Evolutionary conservation across 2,329 filamentous ascomycete species (phyloP).

Genomic region (Coleophoma eucalyptorum): DNA sequence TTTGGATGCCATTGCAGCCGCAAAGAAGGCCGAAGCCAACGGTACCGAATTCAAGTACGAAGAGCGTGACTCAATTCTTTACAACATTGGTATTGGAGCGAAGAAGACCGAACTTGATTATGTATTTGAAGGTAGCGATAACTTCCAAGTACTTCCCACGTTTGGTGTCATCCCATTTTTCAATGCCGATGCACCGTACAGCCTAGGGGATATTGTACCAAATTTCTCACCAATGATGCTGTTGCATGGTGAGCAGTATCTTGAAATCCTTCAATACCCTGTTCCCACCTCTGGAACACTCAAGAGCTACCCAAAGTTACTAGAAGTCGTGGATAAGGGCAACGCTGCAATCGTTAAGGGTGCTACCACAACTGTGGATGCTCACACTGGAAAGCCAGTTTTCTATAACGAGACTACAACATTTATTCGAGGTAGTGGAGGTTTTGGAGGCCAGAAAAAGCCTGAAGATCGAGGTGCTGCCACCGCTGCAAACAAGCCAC

Average conservation of each 20-base stretch:
- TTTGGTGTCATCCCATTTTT: constrained; percentile 96
- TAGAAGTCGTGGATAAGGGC: constrained; percentile 97
- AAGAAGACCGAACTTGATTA: constrained; percentile 85
- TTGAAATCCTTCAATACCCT: constrained; percentile 89
- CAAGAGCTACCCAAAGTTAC: constrained; percentile 70
- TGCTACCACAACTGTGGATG: constrained; percentile 79
- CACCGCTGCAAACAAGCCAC: constrained; percentile 75
- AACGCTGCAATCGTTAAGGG: constrained; percentile 79
- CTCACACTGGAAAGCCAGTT: constrained; percentile 79
- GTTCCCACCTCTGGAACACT: constrained; percentile 82
- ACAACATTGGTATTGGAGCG: constrained; percentile 91
- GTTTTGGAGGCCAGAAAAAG: constrained; percentile 82
- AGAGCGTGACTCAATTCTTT: constrained; percentile 87
- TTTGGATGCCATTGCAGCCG: constrained; percentile 71
- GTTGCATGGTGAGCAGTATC: constrained; percentile 96
- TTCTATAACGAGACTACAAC: constrained; percentile 97
- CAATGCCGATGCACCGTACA: constrained; percentile 76
- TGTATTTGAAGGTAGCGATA: constrained; percentile 84
- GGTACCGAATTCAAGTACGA: constrained; percentile 79
- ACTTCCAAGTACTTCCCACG: constrained; percentile 93
- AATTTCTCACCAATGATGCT: constrained; percentile 99
- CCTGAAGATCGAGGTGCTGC: constrained; percentile 73
- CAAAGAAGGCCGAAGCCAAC: constrained; percentile 66
- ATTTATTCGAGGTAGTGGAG: constrained; percentile 87
- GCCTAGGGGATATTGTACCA: constrained; percentile 77